Base-by-base conservation (phyloP, 2,329 filamentous ascomycete species). In the Cladobotryum mycophilum region DNA sequence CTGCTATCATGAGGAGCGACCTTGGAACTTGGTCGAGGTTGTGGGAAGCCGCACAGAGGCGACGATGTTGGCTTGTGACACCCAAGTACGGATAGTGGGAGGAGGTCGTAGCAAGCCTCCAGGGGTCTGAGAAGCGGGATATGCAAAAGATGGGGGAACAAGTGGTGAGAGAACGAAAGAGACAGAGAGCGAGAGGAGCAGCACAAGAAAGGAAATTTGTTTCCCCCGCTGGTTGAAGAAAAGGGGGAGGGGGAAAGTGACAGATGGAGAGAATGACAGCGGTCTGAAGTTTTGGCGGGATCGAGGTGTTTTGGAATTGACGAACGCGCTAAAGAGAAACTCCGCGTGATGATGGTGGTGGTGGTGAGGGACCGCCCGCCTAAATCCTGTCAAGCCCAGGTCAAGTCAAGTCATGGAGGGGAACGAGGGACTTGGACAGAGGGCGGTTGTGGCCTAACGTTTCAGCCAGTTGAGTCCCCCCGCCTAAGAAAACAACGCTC, bases 1-100 rank as follows among this genome's bases (percentile, higher is more conserved):
- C 15, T 45, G 54, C 54, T 58, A 56, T 61, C 62, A 64, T 64
- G 55, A 53, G 60, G 55, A 33, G 18, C 36, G 46, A 48, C 36
- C 18, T 5, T 25, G 34, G 33, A 30, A 30, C 9, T 40, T 13
- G 30, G 36, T 41, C 15, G 45, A 47, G 18, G 34, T 46, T 46
- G 41, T 44, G 20, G 46, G 37, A 30, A 52, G 46, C 36, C 50
- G 47, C 45, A 40, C 49, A 46, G 14, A 36, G 47, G 51, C 43
- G 45, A 52, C 42, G 51, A 34, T n/a, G 44, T 38, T 53, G 37
- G 17, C 20, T n/a, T n/a, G 38, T 41, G 43, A 17, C 38, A 51
- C 44, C 51, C 51, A 51, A 53, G 44, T 41, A 41, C 20, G 20
- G 20, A 20, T 20, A 20, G 51, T 40, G 51, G 47, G 47, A 12